phyloP scores from a whole-genome alignment of 768 basidiomycete species.

The Serendipita vermifera region DNA sequence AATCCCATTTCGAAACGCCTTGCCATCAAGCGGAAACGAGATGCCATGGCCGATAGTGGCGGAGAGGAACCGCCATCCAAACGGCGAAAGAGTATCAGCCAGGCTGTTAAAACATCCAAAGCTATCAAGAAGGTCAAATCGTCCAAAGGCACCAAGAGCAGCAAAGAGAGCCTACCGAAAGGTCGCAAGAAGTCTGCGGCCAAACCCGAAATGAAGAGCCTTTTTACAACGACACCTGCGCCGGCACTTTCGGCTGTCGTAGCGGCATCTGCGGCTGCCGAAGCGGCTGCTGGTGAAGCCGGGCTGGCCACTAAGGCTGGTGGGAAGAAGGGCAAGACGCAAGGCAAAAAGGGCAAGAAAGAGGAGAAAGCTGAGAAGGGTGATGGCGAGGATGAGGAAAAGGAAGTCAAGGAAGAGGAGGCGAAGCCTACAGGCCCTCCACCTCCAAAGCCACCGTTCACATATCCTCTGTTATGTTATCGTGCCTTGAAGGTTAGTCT shows the following conservation, averaged over 20 bases:
- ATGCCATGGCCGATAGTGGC: too few relatives aligned
- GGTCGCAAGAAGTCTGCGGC: constrained; percentile 2
- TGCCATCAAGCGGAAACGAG: too few relatives aligned
- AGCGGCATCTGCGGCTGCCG: not conserved
- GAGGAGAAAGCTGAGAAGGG: constrained; percentile 12
- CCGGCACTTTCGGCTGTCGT: not conserved
- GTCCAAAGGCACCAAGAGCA: not conserved
- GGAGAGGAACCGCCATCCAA: too few relatives aligned
- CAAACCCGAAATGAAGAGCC: constrained; percentile 8
- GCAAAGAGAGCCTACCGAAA: constrained; percentile 8
- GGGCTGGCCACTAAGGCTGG: not conserved
- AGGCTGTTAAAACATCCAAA: too few relatives aligned
- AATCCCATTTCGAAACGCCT: too few relatives aligned
- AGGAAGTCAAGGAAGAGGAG: constrained; percentile 18
- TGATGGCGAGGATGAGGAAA: constrained; percentile 15
- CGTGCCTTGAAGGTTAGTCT: constrained; percentile 61
- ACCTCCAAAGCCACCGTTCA: constrained; percentile 80
- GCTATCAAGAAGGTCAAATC: too few relatives aligned
- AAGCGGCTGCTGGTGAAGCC: not conserved
- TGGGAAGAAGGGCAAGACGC: constrained; percentile 20
- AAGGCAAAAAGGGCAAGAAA: constrained; percentile 65
- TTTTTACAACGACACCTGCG: constrained; percentile 1
- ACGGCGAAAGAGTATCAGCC: too few relatives aligned
- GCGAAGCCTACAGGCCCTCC: constrained; percentile 11
- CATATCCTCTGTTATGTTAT: constrained; percentile 86